A percentile compares a stretch with the other conserved stretches of the same genome.
phyloP scores from a whole-genome alignment of 2,329 filamentous ascomycete species.

The Fusarium falciforme region DNA sequence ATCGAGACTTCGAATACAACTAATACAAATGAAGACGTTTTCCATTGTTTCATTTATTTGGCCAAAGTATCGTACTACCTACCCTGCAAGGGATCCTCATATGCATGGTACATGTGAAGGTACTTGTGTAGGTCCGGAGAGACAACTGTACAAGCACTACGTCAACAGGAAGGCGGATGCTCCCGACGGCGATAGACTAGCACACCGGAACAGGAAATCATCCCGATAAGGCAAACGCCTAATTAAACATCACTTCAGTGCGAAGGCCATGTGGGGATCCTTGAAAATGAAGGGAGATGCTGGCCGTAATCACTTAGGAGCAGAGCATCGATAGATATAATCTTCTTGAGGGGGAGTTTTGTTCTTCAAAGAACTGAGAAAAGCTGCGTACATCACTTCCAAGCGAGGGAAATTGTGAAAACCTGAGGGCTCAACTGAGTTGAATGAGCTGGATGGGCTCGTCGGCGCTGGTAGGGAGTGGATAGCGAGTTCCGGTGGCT shows the following conservation, averaged over 20 bases:
- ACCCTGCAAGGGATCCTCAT: background rate
- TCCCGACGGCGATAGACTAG: background rate
- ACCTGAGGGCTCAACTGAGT: background rate
- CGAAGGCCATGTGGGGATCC: background rate
- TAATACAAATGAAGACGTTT: no score
- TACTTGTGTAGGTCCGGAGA: background rate
- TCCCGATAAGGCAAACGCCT: background rate
- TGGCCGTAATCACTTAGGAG: background rate
- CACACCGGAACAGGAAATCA: background rate
- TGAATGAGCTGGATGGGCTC: background rate
- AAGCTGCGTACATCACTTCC: background rate
- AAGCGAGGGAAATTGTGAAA: background rate
- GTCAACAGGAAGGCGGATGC: background rate
- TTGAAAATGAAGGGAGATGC: background rate
- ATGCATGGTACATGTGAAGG: background rate
- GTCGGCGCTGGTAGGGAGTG: background rate
- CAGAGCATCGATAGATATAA: background rate
- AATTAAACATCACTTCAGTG: background rate
- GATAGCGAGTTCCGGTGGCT: background rate
- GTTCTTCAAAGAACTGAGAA: fast-evolving
- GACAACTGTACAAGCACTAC: background rate
- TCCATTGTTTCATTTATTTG: no score
- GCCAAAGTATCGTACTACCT: fast-evolving
- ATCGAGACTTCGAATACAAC: background rate
- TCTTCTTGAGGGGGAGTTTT: background rate